phyloP scores from a whole-genome alignment of 1,139 yeast species.

The Suhomyces bribrorum region DNA sequence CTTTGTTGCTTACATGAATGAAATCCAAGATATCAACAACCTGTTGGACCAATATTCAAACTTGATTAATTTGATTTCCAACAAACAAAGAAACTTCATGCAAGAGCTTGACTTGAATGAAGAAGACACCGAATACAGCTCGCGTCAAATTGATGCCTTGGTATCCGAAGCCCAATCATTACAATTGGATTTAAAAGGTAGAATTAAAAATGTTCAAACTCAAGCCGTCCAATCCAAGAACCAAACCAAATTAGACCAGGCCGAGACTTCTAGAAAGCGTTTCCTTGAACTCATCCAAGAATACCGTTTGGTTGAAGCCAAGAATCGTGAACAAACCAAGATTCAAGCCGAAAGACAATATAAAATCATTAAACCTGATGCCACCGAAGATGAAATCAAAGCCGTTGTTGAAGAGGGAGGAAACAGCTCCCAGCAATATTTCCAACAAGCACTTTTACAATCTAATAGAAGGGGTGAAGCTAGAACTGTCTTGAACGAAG shows the following conservation, averaged over 20 bases:
- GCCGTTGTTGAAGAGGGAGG: slow-evolving; percentile 73
- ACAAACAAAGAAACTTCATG: slow-evolving; percentile 77
- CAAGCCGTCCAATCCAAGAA: slow-evolving; percentile 67
- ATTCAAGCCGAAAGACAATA: slow-evolving; percentile 92
- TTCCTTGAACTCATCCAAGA: slow-evolving; percentile 85
- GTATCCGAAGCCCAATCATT: slow-evolving; percentile 78
- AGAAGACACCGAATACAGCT: slow-evolving; percentile 68
- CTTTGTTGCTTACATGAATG: slow-evolving; percentile 77
- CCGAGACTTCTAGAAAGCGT: slow-evolving; percentile 82
- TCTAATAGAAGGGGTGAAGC: slow-evolving; percentile 97
- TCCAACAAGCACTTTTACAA: slow-evolving; percentile 89
- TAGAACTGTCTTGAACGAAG: slow-evolving; percentile 91
- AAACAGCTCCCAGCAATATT: slow-evolving; percentile 78
- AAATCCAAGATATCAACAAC: slow-evolving; percentile 78
- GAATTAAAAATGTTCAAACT: slow-evolving; percentile 74
- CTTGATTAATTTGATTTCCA: slow-evolving; percentile 74
- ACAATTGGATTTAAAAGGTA: slow-evolving; percentile 70
- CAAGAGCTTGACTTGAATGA: slow-evolving; percentile 78
- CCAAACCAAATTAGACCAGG: slow-evolving; percentile 83
- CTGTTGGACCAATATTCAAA: slow-evolving; percentile 79
- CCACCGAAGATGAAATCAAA: slow-evolving; percentile 79
- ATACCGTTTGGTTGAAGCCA: slow-evolving; percentile 83
- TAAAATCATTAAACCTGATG: slow-evolving; percentile 90
- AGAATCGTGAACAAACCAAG: slow-evolving; percentile 81
- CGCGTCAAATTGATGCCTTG: slow-evolving; percentile 75